Conservation (phyloP, 2,329 filamentous ascomycete species). For the Eurotiales sp. region DNA sequence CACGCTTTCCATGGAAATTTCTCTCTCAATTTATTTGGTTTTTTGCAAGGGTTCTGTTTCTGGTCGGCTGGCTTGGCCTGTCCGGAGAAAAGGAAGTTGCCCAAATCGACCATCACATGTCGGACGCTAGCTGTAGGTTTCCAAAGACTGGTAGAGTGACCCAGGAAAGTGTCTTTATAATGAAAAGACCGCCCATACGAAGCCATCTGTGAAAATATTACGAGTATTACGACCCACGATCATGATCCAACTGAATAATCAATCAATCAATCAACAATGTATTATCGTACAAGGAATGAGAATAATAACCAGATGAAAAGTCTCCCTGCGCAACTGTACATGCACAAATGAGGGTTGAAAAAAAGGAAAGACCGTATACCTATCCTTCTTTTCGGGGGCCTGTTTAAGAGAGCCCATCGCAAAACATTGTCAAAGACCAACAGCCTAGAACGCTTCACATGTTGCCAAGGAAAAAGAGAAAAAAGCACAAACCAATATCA, state of each 20-base stretch:
- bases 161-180: too few relatives aligned
- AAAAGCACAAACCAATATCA: too few relatives aligned
- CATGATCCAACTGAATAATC: too few relatives aligned
- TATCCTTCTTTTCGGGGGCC: neutral
- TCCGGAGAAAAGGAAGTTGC: too few relatives aligned
- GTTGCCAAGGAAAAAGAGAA: neutral
- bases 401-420: neutral
- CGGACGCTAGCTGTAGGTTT: neutral
- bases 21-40: too few relatives aligned
- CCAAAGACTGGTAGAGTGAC: too few relatives aligned
- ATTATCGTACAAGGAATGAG: constrained; percentile 1
- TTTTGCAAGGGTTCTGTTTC: too few relatives aligned
- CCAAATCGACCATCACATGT: neutral
- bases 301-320: neutral
- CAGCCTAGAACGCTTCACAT: constrained; percentile 1
- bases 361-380: neutral
- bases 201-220: too few relatives aligned
- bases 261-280: neutral
- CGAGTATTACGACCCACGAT: too few relatives aligned
- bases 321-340: neutral
- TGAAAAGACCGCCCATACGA: too few relatives aligned
- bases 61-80: too few relatives aligned
- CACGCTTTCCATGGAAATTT: too few relatives aligned
- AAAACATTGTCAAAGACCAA: neutral
- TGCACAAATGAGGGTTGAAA: neutral